Conservation (phyloP, 345 rosid genomes). For the Leavenworthia alabamica region DNA sequence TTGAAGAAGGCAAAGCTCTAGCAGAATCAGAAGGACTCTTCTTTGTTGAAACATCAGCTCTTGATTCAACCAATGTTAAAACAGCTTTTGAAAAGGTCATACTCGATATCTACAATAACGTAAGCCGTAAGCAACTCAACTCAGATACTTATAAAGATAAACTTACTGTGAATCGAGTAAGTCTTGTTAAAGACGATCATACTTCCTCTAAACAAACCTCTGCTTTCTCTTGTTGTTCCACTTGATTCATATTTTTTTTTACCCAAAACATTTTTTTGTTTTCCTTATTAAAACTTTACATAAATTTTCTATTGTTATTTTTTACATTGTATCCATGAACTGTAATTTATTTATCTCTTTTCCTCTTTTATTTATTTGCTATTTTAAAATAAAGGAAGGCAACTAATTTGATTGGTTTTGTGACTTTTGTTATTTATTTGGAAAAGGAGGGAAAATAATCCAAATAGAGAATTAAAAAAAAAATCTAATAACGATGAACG, state of each 20-base stretch:
- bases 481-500: slow-evolving; percentile 7
- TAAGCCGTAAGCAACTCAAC: slow-evolving; percentile 68
- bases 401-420: slow-evolving; percentile 3
- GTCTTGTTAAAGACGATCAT: slow-evolving; percentile 43
- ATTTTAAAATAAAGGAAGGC: slow-evolving; percentile 7
- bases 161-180: slow-evolving; percentile 64
- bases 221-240: slow-evolving; percentile 54
- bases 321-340: background rate
- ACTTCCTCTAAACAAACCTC: slow-evolving; percentile 35
- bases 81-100: slow-evolving; percentile 71
- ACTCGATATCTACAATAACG: slow-evolving; percentile 61
- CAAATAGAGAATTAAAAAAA: background rate
- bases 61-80: slow-evolving; percentile 71
- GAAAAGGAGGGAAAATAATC: slow-evolving; percentile 10
- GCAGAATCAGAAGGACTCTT: slow-evolving; percentile 71
- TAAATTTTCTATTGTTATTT: background rate
- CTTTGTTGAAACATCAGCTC: slow-evolving; percentile 91
- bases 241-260: slow-evolving; percentile 37
- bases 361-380: background rate
- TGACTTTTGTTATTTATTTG: background rate
- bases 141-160: slow-evolving; percentile 71
- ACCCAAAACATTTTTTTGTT: background rate
- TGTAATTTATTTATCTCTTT: slow-evolving; percentile 8
- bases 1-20: slow-evolving; percentile 67
- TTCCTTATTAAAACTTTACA: slow-evolving; percentile 9